Conservation (phyloP, 31 red algal genomes). For the Asparagopsis taxiformis region DNA sequence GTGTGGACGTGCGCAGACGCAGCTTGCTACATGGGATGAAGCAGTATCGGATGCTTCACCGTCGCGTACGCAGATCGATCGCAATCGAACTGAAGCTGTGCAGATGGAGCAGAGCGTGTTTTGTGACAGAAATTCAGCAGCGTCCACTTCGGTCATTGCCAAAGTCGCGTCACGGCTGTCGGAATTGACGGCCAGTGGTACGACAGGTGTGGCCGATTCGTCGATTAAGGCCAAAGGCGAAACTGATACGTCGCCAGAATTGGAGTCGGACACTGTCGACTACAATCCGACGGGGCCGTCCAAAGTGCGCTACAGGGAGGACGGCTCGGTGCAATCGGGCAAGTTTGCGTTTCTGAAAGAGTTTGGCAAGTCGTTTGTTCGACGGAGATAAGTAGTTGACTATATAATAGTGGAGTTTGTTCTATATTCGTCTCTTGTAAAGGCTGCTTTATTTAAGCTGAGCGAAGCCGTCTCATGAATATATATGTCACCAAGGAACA, state of each 20-base stretch:
- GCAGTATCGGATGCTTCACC: neutral
- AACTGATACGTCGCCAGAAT: neutral
- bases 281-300: constrained; percentile 39
- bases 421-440: neutral
- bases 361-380: constrained; percentile 32
- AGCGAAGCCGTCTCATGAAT: no score
- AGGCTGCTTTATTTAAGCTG: neutral
- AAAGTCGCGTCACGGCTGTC: constrained; percentile 29
- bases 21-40: neutral
- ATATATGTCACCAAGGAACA: no score
- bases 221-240: constrained; percentile 9
- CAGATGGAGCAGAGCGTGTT: constrained; percentile 7
- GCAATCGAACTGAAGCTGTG: neutral
- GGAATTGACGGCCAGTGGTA: constrained; percentile 47
- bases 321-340: constrained; percentile 40
- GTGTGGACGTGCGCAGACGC: constrained; percentile 7
- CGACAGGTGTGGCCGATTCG: constrained; percentile 28
- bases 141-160: constrained; percentile 15
- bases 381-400: constrained; percentile 13
- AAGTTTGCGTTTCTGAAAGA: constrained; percentile 50
- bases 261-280: constrained; percentile 11
- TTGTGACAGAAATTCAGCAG: neutral
- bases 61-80: neutral
- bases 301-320: constrained; percentile 59
- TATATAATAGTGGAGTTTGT: neutral